Conservation (phyloP, 441 rosid species). For the Arabidopsis lyrata region DNA sequence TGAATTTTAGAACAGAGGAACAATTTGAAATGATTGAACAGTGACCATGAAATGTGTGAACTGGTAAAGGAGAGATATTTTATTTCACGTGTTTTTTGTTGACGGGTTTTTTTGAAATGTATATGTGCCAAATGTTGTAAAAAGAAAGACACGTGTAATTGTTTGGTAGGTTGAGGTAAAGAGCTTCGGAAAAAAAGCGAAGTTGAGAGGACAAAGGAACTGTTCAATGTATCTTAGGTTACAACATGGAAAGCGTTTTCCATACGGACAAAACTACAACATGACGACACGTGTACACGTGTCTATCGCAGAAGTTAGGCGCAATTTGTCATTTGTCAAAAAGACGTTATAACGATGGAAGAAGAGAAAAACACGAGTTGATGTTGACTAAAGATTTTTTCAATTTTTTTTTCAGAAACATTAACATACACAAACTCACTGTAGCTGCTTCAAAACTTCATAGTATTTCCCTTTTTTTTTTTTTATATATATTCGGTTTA, state of each 20-base stretch:
- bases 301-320: conserved; percentile 45
- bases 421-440: background rate
- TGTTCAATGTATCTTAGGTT: conserved; percentile 44
- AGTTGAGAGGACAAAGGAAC: conserved; percentile 39
- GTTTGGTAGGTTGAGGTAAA: conserved; percentile 10
- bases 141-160: conserved; percentile 8
- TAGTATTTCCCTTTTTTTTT: no score
- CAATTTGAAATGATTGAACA: conserved; percentile 3
- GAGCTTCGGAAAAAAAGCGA: conserved; percentile 19
- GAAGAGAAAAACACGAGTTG: conserved; percentile 15
- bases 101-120: conserved; percentile 31
- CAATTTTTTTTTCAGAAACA: background rate
- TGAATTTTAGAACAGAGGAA: background rate
- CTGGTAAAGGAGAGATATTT: background rate
- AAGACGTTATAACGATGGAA: conserved; percentile 37
- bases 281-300: conserved; percentile 45
- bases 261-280: conserved; percentile 38
- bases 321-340: conserved; percentile 40
- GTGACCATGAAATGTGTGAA: conserved; percentile 20
- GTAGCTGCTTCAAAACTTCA: no score
- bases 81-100: conserved; percentile 36
- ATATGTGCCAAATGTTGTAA: conserved; percentile 33
- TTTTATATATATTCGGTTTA: background rate
- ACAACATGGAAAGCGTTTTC: conserved; percentile 43
- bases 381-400: conserved; percentile 40